Evolutionary conservation across 768 basidiomycete species (phyloP), one percentile per base, ranked within the genome.

Genomic region (Termitomyces sp.): DNA sequence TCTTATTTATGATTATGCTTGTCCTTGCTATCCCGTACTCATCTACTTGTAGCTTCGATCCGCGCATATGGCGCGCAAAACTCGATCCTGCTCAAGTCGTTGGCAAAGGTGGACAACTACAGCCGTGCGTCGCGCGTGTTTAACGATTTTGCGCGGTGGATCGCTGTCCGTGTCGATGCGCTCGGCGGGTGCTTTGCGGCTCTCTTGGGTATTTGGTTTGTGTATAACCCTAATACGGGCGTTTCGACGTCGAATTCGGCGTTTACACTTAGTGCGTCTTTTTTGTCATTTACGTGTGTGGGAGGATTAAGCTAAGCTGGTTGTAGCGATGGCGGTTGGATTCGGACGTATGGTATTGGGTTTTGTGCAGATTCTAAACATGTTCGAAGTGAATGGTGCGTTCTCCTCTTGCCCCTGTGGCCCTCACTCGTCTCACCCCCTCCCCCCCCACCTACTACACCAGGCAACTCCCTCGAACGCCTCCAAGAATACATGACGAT

Each of bases 41-140:
- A 14, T 31, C 21, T 17, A 34, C 25, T 4, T 23, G 14, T 38
- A 80, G 79, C 67, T 3, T 79, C 84, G 6, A 83, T 90, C 52
- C 75, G 87, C 14, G 88, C 88, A 0, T 90, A 85, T 65, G 81
- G 82, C 3, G 83, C 81, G 4, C 76, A 86, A 68, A 68, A 73
- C 19, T 56, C 69, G 3, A 83, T 77, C 71, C 76, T 67, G 55
- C 44, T 45, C 50, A 72, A 80, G 59, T 76, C 79, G 4, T 61
- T 79, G 40, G 68, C 70, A 21, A 74, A 80, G 5, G 81, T 87
- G 23, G 80, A 89, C 63, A 69, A 71, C 34, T 85, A 80, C 57
- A 71, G 73, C 10, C 73, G 77, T 37, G 65, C 77, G 4, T 68
- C 77, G 4, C 63, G 77, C 11, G 71, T 74, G 1, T 81, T 80